Evolutionary conservation across 164 flowering plant genomes (phyloP), one percentile per base, ranked within the genome.

Genomic region (Pachysandra terminalis): DNA sequence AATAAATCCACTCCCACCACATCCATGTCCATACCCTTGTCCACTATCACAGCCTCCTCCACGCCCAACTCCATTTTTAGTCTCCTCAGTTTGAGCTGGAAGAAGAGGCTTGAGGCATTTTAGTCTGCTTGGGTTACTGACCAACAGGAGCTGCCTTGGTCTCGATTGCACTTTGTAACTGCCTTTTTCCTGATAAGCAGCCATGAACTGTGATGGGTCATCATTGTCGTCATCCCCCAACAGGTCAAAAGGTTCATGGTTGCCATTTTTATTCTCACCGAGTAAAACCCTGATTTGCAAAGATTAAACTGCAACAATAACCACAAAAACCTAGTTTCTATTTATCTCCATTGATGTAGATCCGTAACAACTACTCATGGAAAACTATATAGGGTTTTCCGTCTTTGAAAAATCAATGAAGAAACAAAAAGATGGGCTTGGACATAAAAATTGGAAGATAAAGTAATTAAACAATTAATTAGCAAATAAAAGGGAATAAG

Each of bases 71-170:
- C 84, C 90, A 79, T 37, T 79, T 77, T 67, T 84, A 0, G 81
- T 68, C 64, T 85, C 89, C 67, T 94, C 93, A 75, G 94, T 86
- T 75, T 91, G 91, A 66, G 92, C 76, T 4, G 93, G 95, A 65
- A 93, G 91, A 10, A 77, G 81, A 3, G 97, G 94, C 80, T 87
- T 89, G 56, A 90, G 97, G 97, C 37, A 84, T 68, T 77, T 79
- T 80, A 56, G 86, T 80, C 25, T 68, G 71, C 77, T 81, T 74
- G 76, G 60, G 65, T 78, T 64, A 70, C 61, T 81, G 70, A 5
- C 65, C 66, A 14, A 77, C 74, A 17, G 64, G 66, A 54, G 65
- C 70, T 7, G 37, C 3, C 9, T 58, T 40, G 8, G 66, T 17
- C 24, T 68, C 72, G 49, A 59, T 68, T 16, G 45, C 74, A 75